A percentile compares a stretch with the other conserved stretches of the same genome.
phyloP scores from a whole-genome alignment of 805 yeast genomes.

The Cyberlindnera maclurae region DNA sequence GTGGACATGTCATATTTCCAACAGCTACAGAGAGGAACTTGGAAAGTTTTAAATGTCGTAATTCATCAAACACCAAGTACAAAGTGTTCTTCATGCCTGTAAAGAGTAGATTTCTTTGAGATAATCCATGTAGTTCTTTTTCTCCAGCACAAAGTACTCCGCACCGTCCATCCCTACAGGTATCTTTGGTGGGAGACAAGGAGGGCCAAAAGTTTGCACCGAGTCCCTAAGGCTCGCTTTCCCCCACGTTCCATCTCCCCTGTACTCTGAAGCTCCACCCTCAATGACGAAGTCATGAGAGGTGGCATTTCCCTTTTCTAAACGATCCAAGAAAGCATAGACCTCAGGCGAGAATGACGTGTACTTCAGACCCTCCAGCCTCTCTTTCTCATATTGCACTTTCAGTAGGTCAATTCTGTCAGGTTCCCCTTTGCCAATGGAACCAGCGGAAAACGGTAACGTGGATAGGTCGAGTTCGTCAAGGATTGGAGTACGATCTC shows the following conservation, averaged over 20 bases:
- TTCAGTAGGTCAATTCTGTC: slow-evolving; percentile 2
- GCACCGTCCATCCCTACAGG: slow-evolving; percentile 21
- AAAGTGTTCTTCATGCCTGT: no score
- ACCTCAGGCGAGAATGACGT: slow-evolving; percentile 12
- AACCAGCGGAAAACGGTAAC: slow-evolving; percentile 20
- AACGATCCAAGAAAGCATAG: slow-evolving; percentile 15
- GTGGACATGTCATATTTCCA: no score
- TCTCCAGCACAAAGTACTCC: slow-evolving; percentile 18
- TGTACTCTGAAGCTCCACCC: slow-evolving; percentile 19
- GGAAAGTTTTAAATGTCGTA: no score
- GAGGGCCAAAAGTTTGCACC: slow-evolving; percentile 7
- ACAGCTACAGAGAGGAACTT: no score
- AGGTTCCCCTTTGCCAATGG: slow-evolving; percentile 10
- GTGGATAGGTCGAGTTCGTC: slow-evolving; percentile 5
- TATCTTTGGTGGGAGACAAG: slow-evolving; percentile 21
- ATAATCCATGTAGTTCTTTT: slow-evolving; percentile 10
- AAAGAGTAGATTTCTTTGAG: slow-evolving; percentile 3
- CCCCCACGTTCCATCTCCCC: slow-evolving; percentile 23
- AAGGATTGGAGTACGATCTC: slow-evolving; percentile 1
- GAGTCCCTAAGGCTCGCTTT: slow-evolving; percentile 16
- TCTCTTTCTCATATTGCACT: slow-evolving; percentile 4
- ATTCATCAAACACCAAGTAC: no score
- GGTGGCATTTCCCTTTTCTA: slow-evolving; percentile 15
- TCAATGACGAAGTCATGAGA: slow-evolving; percentile 16
- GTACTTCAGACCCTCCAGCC: slow-evolving; percentile 1